phyloP scores from a whole-genome alignment of 345 rosid species.

The Punica granatum region DNA sequence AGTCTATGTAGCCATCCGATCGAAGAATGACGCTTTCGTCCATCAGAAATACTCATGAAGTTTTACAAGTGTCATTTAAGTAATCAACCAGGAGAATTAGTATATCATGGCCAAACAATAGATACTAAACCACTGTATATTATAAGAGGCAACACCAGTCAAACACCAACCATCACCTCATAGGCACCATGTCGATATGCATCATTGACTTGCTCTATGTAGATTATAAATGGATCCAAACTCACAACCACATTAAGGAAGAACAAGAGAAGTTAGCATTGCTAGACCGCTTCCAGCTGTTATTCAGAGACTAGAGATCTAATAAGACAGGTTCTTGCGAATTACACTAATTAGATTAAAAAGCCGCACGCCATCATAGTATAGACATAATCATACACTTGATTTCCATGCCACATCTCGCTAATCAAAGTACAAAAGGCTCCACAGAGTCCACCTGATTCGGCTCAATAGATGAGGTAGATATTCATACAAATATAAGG shows the following conservation, averaged over 20 bases:
- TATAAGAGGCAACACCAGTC: not conserved
- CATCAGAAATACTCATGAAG: not conserved
- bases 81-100: not conserved
- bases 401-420: not conserved
- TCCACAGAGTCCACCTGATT: not conserved
- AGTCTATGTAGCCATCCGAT: too few species aligned
- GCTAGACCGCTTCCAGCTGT: not conserved
- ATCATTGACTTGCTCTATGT: not conserved
- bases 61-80: not conserved
- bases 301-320: too few species aligned
- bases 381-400: not conserved
- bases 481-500: not conserved
- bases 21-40: not conserved
- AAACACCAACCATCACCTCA: not conserved
- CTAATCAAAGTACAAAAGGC: not conserved
- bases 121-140: not conserved
- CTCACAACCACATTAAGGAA: not conserved
- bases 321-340: too few species aligned
- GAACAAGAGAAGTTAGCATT: not conserved
- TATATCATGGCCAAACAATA: not conserved
- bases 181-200: not conserved
- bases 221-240: not conserved
- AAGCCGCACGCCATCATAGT: too few species aligned
- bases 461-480: not conserved
- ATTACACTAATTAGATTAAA: too few species aligned